Evolutionary conservation across 495 filamentous ascomycete species (phyloP), one percentile per base, ranked within the genome.

Genomic region (Evernia prunastri): DNA sequence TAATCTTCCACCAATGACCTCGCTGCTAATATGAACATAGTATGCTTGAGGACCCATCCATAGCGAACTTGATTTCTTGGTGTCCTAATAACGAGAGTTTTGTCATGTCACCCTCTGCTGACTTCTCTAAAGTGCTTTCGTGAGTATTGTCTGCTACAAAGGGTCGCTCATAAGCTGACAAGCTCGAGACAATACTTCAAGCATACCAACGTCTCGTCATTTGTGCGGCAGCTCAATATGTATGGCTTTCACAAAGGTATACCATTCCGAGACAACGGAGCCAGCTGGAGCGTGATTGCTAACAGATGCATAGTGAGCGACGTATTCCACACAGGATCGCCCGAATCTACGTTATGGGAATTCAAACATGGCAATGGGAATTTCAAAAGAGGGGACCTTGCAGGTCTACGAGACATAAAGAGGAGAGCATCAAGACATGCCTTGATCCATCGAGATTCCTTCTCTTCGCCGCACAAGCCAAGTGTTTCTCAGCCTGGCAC

Each of bases 211-310:
- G 95, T 97, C 61, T 97, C 94, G 7, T 98, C 94, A 13, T 98
- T 98, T 72, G 94, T 98, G 42, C 86, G 94, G 57, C 94, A 98
- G 76, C 79, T 98, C 60, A 98, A 98, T 73, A 98, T 98, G 94
- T 98, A 98, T 70, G 94, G 94, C 3, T 98, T 98, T 78, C 94
- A 98, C 76, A 98, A 98, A 91, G 94, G 94, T 94, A 80, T 58
- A 81, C 65, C 58, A 25, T 58, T 10, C n/a, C 20, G 39, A 11
- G 7, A 18, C 12, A 12, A 7, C 36, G 4, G 42, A 20, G 17
- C 7, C 35, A 8, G 18, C 40, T 8, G 31, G n/a, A 27, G 8
- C 5, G 31, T 23, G 20, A 25, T 3, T 23, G 36, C 40, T 63
- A 25, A 66, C 60, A 58, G 23, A 47, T 59, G 58, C 33, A 29